Evolutionary conservation across 2,329 filamentous ascomycete species (phyloP), one percentile per base, ranked within the genome.

Genomic region (Fusarium cyanostomum): DNA sequence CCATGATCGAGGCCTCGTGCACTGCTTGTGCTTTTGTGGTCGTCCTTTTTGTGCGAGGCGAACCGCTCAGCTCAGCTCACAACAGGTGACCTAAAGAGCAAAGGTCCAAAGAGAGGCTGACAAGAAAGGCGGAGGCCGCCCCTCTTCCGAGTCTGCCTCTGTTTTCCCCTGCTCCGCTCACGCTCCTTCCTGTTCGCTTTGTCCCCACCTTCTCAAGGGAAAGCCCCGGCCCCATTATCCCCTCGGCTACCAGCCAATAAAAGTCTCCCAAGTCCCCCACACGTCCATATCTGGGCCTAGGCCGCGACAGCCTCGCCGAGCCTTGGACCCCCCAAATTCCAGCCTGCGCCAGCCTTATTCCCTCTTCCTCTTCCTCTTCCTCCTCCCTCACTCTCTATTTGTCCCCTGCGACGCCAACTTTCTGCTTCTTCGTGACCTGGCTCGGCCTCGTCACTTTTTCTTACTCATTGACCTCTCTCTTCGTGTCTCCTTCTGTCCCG

Each of bases 241-340:
- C 51, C 56, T 72, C 66, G 68, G 64, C 71, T 71, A 70, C 49
- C 34, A 27, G 30, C 73, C 73, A 75, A 75, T 74, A 43, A 62
- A 27, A 48, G 21, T 26, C n/a, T 33, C 9, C 13, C 13, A 35
- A 9, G 8, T 46, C 54, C 68, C 57, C 67, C 67, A 67, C 62
- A 60, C 39, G 44, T 48, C 55, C 59, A 61, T 53, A 44, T 39
- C 33, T 59, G 49, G 35, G 45, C 38, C 53, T 44, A 48, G 62
- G 59, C 62, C 64, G 62, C 66, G 63, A 69, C 69, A 71, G 69
- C 69, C 69, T 71, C 62, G 68, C 67, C 55, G 59, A 62, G 64
- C 66, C 68, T 68, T 61, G 64, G 59, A 60, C 64, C 67, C 66
- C 68, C 68, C 66, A 68, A 68, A 68, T 64, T 62, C 62, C 56